Evolutionary conservation across 768 basidiomycete genomes (phyloP).

Genomic region (Amanita rubescens): DNA sequence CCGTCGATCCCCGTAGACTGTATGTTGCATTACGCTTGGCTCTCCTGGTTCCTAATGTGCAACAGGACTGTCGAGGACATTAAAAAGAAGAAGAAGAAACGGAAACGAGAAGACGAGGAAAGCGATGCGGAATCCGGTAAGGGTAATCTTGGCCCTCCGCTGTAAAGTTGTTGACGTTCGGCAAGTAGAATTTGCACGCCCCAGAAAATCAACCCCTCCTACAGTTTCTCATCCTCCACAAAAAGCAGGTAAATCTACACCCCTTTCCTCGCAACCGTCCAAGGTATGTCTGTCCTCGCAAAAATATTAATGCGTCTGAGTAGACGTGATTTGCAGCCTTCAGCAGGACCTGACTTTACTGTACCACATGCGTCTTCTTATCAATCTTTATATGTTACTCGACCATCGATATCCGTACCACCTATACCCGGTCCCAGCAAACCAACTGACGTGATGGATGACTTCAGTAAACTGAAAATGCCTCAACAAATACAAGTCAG

Average conservation of each 20-base stretch:
- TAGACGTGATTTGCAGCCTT: conserved; percentile 12
- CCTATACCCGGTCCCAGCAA: conserved; percentile 79
- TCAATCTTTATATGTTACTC: conserved; percentile 39
- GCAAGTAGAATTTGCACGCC: conserved; percentile 40
- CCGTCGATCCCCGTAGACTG: conserved; percentile 58
- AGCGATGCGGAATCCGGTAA: conserved; percentile 61
- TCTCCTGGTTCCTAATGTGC: conserved; percentile 6
- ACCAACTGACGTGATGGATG: conserved; percentile 76
- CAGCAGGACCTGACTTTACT: conserved; percentile 51
- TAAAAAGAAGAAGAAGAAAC: conserved; percentile 82
- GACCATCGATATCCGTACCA: conserved; percentile 54
- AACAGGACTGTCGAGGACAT: conserved; percentile 37
- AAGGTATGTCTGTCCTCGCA: conserved; percentile 35
- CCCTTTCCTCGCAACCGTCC: conserved; percentile 30
- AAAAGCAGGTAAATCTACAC: conserved; percentile 51
- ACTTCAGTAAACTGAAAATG: conserved; percentile 80
- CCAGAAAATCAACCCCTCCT: conserved; percentile 55
- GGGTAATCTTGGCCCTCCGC: neutral
- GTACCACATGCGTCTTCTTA: conserved; percentile 33
- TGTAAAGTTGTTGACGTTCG: neutral
- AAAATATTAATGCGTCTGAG: conserved; percentile 1
- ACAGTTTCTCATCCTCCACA: conserved; percentile 29
- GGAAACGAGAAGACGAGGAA: conserved; percentile 69
- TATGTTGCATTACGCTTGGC: conserved; percentile 24
- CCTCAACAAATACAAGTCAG: conserved; percentile 62